Percentiles rank a stretch among this genome's conserved stretches.
Evolutionary conservation across 2,329 filamentous ascomycete genomes (phyloP).

Genomic region (Diaporthe citriasiana): DNA sequence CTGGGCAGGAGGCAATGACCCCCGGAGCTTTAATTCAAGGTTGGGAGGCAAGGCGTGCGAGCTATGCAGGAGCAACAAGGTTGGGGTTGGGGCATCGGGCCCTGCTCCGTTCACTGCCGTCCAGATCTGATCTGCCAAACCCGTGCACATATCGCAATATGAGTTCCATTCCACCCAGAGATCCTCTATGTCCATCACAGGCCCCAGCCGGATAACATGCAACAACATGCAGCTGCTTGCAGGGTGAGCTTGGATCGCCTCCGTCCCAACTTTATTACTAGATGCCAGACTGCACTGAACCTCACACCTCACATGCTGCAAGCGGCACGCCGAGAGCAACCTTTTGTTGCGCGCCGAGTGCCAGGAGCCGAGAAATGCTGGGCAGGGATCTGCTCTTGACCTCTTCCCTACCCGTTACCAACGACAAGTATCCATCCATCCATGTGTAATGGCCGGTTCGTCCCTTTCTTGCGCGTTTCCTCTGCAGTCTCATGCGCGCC

Average conservation of each 20-base stretch:
- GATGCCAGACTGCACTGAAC: slow-evolving; percentile 6
- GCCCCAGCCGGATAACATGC: background rate
- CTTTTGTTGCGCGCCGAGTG: slow-evolving; percentile 23
- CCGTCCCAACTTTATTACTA: slow-evolving; percentile 24
- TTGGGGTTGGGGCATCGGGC: slow-evolving; percentile 18
- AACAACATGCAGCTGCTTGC: background rate
- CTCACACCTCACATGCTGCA: slow-evolving; percentile 12
- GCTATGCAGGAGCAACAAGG: slow-evolving; percentile 19
- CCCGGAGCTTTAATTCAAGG: slow-evolving; percentile 6
- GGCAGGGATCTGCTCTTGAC: slow-evolving; percentile 17
- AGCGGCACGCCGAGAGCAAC: background rate
- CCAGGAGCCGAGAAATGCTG: slow-evolving; percentile 25
- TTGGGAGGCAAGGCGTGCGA: background rate
- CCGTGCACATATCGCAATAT: slow-evolving; percentile 26
- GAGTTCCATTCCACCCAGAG: slow-evolving; percentile 4
- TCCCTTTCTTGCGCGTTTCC: slow-evolving; percentile 28
- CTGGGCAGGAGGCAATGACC: background rate
- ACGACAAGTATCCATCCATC: background rate
- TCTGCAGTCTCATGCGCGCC: slow-evolving; percentile 22
- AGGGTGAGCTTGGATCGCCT: slow-evolving; percentile 12
- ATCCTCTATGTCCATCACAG: slow-evolving; percentile 1
- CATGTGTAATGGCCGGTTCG: slow-evolving; percentile 9
- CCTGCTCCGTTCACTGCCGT: background rate
- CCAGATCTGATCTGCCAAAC: slow-evolving; percentile 21
- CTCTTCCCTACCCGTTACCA: slow-evolving; percentile 4